Base-by-base conservation (phyloP, 2,329 filamentous ascomycete genomes). In the Chaetomiaceae sp. region DNA sequence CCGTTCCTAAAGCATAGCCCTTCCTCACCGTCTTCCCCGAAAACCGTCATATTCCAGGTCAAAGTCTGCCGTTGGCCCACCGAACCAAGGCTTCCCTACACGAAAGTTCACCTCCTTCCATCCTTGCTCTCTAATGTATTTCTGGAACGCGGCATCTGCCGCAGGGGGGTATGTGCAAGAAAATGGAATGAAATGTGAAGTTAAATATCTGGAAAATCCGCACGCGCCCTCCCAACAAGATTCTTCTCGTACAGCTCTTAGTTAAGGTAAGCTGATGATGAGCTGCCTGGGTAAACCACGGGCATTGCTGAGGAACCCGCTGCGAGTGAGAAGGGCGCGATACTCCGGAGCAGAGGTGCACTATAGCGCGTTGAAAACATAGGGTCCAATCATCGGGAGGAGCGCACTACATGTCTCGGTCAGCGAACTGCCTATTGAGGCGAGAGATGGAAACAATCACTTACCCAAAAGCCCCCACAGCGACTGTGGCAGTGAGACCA, bases 401-500 rank as follows among this genome's bases (percentile, higher is more conserved):
- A 64, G 55, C 5, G 61, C 60, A 29, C 62, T 64, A 38, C 5
- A 30, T 4, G n/a, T 1, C 20, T 9, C 4, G 10, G 54, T 58
- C 46, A 58, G 53, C 30, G 6, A 14, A 14, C 5, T n/a, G 10
- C 30, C 27, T 13, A 16, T 14, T 16, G 11, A 41, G 20, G 10
- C 18, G 3, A 11, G n/a, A 4, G 32, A 11, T 20, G 9, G 11
- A 7, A 41, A 40, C 20, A 33, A 41, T 18, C 27, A 86, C 90
- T 75, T 81, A 97, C 94, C 91, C 91, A 69, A 96, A 80, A 53
- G 61, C 61, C 20, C 61, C 61, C 25, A 64, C 61, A 14, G 89
- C 89, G 68, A 96, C 79, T 42, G 89, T 94, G 53, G 90, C 90
- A 58, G 86, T 89, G 48, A 97, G 81, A 54, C 94, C 92, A 58